Conservation (phyloP, 2,329 filamentous ascomycete species). For the Aspergillus sp. region DNA sequence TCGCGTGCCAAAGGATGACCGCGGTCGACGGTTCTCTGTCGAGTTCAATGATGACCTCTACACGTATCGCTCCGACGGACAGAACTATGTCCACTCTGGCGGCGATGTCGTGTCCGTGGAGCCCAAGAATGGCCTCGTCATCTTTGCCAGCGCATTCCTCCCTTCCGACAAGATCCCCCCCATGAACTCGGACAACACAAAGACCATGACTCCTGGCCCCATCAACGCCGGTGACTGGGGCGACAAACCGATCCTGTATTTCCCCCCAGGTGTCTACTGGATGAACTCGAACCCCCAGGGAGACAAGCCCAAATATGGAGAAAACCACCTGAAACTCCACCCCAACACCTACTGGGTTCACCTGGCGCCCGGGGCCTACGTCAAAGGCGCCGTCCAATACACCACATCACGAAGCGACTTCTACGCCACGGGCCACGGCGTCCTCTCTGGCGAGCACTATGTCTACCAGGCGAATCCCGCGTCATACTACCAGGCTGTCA, state of each 20-base stretch:
- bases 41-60: slow-evolving; percentile 11
- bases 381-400: slow-evolving; percentile 45
- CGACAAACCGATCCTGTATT: slow-evolving; percentile 24
- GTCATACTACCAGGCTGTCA: slow-evolving; percentile 31
- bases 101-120: slow-evolving; percentile 8
- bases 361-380: slow-evolving; percentile 39
- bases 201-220: slow-evolving; percentile 28
- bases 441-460: slow-evolving; percentile 46
- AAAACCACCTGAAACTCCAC: slow-evolving; percentile 25
- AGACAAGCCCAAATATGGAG: slow-evolving; percentile 7
- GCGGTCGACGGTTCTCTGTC: slow-evolving; percentile 3
- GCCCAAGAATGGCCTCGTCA: slow-evolving; percentile 1
- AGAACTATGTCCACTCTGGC: slow-evolving; percentile 2
- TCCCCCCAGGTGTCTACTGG: slow-evolving; percentile 31
- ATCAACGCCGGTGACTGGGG: slow-evolving; percentile 27
- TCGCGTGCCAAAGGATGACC: slow-evolving; percentile 5
- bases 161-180: slow-evolving; percentile 10
- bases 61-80: slow-evolving; percentile 6
- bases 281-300: slow-evolving; percentile 17
- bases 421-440: slow-evolving; percentile 41
- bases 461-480: slow-evolving; percentile 44
- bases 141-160: slow-evolving; percentile 8
- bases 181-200: slow-evolving; percentile 6
- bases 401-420: slow-evolving; percentile 27
- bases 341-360: slow-evolving; percentile 34